Conservation (phyloP, 2,329 filamentous ascomycete species). For the Colletotrichum sp. region DNA sequence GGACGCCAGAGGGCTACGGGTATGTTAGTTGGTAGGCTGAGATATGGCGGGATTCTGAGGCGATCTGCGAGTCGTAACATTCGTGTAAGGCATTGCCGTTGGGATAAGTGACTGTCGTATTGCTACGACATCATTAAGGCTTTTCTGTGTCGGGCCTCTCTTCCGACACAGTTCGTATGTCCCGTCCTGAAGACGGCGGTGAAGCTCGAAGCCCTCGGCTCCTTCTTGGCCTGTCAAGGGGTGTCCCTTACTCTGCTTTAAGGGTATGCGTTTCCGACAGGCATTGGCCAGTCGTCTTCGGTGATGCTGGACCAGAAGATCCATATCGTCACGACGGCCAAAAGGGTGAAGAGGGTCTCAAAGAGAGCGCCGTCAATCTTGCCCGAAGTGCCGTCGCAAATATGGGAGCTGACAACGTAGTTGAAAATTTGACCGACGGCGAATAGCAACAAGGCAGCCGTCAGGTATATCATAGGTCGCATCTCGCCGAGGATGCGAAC, state of each 20-base stretch:
- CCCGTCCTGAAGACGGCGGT: not conserved
- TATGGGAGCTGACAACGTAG: constrained; percentile 89
- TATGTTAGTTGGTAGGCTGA: not conserved
- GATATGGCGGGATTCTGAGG: not conserved
- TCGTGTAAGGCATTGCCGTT: not conserved
- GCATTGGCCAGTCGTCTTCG: constrained; percentile 92
- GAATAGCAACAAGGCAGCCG: constrained; percentile 77
- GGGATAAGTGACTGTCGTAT: not conserved
- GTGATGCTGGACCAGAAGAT: constrained; percentile 99
- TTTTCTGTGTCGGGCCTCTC: not conserved
- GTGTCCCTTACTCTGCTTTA: constrained; percentile 4
- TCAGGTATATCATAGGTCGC: constrained; percentile 90
- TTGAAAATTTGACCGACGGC: constrained; percentile 95
- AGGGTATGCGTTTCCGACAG: constrained; percentile 45
- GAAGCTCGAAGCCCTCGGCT: not conserved
- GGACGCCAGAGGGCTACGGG: not conserved
- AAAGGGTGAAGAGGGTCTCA: constrained; percentile 88
- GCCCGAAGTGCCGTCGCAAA: constrained; percentile 81
- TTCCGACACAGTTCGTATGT: not conserved
- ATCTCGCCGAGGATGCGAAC: constrained; percentile 84
- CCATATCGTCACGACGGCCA: constrained; percentile 85
- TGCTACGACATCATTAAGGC: not conserved
- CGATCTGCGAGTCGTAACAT: not conserved
- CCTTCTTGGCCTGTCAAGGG: not conserved
- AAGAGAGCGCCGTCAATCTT: constrained; percentile 95